Conservation (phyloP, 352 stramenopile genomes). For the Pythium oligandrum region DNA sequence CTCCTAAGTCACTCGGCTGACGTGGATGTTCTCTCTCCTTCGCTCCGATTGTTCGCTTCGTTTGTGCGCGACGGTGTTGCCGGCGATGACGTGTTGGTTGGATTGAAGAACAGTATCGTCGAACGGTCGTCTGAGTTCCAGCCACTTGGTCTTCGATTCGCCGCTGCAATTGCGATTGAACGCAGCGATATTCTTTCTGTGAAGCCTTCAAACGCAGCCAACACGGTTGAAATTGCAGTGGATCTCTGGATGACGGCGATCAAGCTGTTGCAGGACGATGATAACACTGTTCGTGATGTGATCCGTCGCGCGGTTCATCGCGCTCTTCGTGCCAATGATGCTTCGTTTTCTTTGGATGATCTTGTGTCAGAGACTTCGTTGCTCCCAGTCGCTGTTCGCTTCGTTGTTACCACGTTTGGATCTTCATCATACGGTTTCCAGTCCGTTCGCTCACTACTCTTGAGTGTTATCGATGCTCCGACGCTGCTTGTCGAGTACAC, state of each 20-base stretch:
- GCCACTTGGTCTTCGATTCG: slow-evolving; percentile 50
- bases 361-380: slow-evolving; percentile 47
- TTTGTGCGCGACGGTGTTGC: slow-evolving; percentile 18
- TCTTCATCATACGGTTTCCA: slow-evolving; percentile 21
- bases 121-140: slow-evolving; percentile 42
- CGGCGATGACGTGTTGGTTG: slow-evolving; percentile 7
- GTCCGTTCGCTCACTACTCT: slow-evolving; percentile 25
- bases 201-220: slow-evolving; percentile 5
- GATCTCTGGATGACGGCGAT: slow-evolving; percentile 56
- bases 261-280: slow-evolving; percentile 67
- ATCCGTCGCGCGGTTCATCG: slow-evolving; percentile 29
- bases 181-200: slow-evolving; percentile 39
- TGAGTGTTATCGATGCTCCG: slow-evolving; percentile 33
- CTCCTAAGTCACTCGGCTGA: slow-evolving; percentile 42
- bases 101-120: slow-evolving; percentile 35
- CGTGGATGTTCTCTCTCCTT: slow-evolving; percentile 41
- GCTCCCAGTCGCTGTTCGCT: slow-evolving; percentile 46
- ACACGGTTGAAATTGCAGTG: slow-evolving; percentile 25
- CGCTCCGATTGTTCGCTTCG: slow-evolving; percentile 56
- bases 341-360: not conserved
- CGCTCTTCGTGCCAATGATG: slow-evolving; percentile 16
- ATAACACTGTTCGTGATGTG: slow-evolving; percentile 28
- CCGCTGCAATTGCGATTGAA: slow-evolving; percentile 46
- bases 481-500: slow-evolving; percentile 39
- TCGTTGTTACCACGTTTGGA: slow-evolving; percentile 34